Evolutionary conservation across 345 rosid species (phyloP), one percentile per base, ranked within the genome.

Genomic region (Salix viminalis): DNA sequence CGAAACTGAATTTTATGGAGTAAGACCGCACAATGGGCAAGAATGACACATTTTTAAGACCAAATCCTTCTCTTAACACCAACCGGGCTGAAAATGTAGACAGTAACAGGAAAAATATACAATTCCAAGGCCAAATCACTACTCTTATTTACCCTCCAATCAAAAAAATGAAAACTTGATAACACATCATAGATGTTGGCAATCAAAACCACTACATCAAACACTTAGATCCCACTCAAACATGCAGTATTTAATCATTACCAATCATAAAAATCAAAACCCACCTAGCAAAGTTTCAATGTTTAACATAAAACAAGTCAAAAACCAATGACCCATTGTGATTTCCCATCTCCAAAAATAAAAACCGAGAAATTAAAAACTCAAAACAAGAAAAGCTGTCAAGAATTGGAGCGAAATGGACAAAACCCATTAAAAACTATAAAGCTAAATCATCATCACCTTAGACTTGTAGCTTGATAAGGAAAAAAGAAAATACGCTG

Each of bases 151-250:
- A n/a, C 34, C 18, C 13, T 32, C 64, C 50, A 28, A 74, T 64
- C 61, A 67, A 75, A 37, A 42, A 42, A 64, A 30, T 28, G 21
- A 46, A 32, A 52, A 70, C 13, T 42, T 48, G 32, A 36, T 8
- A n/a, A 6, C 23, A 46, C 62, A 76, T 37, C 48, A n/a, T 41
- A 56, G 26, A 70, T 41, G 23, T 44, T 14, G 5, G 75, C n/a
- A 70, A 60, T 6, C 26, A 30, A 75, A 48, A 48, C 32, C 73
- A 62, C 26, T 64, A 69, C 70, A 72, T 79, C 75, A 69, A 72
- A 79, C 66, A 72, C 46, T 79, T 67, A 79, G 76, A 77, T 81
- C 79, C 58, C 58, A 80, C 72, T 76, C 67, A 39, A 24, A 42
- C 41, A 60, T 41, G 71, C 76, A 79, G 23, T 79, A 11, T 46